Base-by-base conservation (phyloP, 1,139 yeast genomes). In the Blastobotrys buckinghamii region DNA sequence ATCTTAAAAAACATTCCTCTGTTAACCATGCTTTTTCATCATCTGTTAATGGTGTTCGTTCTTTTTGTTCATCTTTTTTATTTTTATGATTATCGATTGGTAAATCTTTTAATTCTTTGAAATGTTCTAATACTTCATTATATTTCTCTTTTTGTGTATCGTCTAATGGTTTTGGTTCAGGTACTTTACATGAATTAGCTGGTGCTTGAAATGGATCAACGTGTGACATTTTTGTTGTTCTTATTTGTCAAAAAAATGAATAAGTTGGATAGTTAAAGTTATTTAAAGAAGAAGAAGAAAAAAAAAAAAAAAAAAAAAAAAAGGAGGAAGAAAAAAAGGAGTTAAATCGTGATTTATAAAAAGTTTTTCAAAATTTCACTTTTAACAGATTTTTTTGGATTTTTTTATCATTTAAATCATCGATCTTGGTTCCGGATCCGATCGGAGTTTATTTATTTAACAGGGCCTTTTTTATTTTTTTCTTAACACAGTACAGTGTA, bases 11-110 rank as follows among this genome's bases (percentile, higher is more conserved):
- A 62, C 97, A 92, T 64, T 92, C 97, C 57, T 83, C 77, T 2
- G 96, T 85, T 47, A 92, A 71, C 97, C 97, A 92, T 0, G 95
- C 86, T 61, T 79, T 80, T 64, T 92, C 97, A 50, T 73, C 77
- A 15, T 71, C 77, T 2, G 74, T 64, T 32, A 86, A 61, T 2
- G 78, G 74, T 20, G 57, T 57, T 44, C 55, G 61, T 1, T 62
- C 61, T 12, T 58, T 54, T 16, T 59, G 56, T 37, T 59, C 61
- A 52, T 64, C 64, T 13, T 20, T n/a, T 36, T 42, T 47, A 3
- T 15, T 13, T 15, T 43, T 27, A 15, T 48, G 19, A 57, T 72
- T 74, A 10, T 66, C 59, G n/a, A 66, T 60, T 1, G 78, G 72
- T 48, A 77, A 66, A 36, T 56, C 66, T 40, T 62, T 62, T 38